Evolutionary conservation across 2,329 filamentous ascomycete species (phyloP).

Genomic region (Aspergillus oerlinghausenensis): DNA sequence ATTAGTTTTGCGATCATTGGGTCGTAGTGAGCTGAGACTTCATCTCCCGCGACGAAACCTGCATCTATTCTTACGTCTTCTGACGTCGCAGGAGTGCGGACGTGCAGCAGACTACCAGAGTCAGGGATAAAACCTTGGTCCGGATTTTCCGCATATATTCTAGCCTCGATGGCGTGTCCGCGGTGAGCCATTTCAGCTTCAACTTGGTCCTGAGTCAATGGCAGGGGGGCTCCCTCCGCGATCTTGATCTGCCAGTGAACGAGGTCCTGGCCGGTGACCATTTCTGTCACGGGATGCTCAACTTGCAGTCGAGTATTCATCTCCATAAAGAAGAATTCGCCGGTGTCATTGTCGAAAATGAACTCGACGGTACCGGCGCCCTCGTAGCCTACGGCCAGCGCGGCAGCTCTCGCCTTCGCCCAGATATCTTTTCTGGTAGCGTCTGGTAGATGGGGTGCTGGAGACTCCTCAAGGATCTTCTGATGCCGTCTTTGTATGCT

Average conservation of each 20-base stretch:
- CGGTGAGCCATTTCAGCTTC: slow-evolving; percentile 65
- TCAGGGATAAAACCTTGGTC: slow-evolving; percentile 89
- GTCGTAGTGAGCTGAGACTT: slow-evolving; percentile 91
- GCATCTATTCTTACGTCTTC: slow-evolving; percentile 85
- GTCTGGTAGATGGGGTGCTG: slow-evolving; percentile 58
- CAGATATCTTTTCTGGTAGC: slow-evolving; percentile 59
- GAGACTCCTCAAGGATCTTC: slow-evolving; percentile 63
- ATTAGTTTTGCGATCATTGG: slow-evolving; percentile 99
- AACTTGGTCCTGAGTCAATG: slow-evolving; percentile 61
- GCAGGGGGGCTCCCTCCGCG: slow-evolving; percentile 65
- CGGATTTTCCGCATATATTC: slow-evolving; percentile 95
- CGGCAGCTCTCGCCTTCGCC: slow-evolving; percentile 60
- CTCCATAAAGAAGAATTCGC: slow-evolving; percentile 67
- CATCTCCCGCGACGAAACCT: slow-evolving; percentile 85
- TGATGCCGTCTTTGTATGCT: slow-evolving; percentile 63
- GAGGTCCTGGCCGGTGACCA: slow-evolving; percentile 70
- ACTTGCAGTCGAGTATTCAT: slow-evolving; percentile 85
- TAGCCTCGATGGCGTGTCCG: slow-evolving; percentile 88
- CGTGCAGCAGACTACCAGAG: slow-evolving; percentile 80
- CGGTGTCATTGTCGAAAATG: slow-evolving; percentile 64
- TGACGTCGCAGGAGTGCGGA: slow-evolving; percentile 65
- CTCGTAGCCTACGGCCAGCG: slow-evolving; percentile 60
- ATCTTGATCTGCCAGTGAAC: slow-evolving; percentile 95
- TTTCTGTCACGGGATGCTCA: slow-evolving; percentile 89
- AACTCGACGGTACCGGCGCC: slow-evolving; percentile 65